phyloP scores from a whole-genome alignment of 2,329 filamentous ascomycete genomes.

The Fusarium tuaranense region DNA sequence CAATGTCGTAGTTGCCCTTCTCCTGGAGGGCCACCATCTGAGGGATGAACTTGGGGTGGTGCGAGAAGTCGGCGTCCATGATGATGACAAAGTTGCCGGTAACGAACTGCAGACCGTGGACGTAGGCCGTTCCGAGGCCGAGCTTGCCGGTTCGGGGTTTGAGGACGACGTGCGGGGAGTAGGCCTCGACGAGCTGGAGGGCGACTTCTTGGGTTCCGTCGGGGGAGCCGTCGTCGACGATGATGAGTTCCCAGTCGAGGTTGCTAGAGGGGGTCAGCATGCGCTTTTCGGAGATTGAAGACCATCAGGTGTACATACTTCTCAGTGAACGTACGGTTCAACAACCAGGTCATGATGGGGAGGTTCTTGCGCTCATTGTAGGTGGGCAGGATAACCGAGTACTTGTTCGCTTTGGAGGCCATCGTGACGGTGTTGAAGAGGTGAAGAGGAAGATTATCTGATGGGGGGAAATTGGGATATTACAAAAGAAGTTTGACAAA shows the following conservation, averaged over 20 bases:
- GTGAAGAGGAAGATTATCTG: constrained; percentile 9
- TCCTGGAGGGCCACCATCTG: constrained; percentile 89
- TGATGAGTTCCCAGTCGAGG: constrained; percentile 96
- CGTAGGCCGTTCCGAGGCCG: constrained; percentile 95
- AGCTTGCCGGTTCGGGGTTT: constrained; percentile 94
- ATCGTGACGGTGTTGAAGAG: constrained; percentile 50
- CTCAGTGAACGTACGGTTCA: constrained; percentile 91
- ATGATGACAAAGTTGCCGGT: constrained; percentile 98
- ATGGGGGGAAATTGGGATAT: neutral
- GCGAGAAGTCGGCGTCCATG: constrained; percentile 99
- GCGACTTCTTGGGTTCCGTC: constrained; percentile 95
- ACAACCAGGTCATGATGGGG: constrained; percentile 93
- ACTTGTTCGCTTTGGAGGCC: constrained; percentile 75
- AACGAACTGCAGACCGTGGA: constrained; percentile 90
- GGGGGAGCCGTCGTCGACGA: constrained; percentile 97
- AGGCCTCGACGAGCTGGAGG: constrained; percentile 88
- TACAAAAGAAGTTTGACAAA: neutral
- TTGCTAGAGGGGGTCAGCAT: constrained; percentile 66
- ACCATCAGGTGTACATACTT: constrained; percentile 64
- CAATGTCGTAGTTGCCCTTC: constrained; percentile 87
- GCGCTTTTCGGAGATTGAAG: neutral
- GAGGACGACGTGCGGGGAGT: constrained; percentile 82
- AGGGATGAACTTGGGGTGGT: constrained; percentile 99
- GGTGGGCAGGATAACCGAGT: constrained; percentile 96
- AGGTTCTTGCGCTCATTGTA: constrained; percentile 99